Evolutionary conservation across 2,329 filamentous ascomycete genomes (phyloP).

Genomic region (Fusarium sp.): DNA sequence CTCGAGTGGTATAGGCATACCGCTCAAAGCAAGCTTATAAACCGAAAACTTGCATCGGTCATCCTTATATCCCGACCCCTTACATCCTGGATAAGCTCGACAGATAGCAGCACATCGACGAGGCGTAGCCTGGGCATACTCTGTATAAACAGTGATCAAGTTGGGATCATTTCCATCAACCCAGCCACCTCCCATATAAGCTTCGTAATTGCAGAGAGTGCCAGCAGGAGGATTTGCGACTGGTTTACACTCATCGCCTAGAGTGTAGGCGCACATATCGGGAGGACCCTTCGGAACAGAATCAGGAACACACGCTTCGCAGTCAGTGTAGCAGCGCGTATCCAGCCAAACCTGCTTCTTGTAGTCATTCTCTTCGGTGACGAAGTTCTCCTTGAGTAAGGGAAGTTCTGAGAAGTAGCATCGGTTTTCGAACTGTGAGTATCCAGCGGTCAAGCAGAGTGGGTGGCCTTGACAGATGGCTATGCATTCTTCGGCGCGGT

Average conservation of each 20-base stretch:
- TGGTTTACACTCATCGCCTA: not conserved
- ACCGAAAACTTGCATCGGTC: not conserved
- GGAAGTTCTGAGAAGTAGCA: not conserved
- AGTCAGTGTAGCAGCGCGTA: not conserved
- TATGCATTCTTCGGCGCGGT: not conserved
- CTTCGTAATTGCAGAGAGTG: not conserved
- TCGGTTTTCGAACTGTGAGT: not conserved
- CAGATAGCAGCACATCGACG: slow-evolving; percentile 14
- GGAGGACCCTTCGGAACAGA: not conserved
- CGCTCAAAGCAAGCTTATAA: not conserved
- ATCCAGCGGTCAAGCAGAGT: not conserved
- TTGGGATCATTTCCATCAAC: not conserved
- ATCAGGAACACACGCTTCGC: not conserved
- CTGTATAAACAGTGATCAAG: not conserved
- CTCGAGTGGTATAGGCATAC: not conserved
- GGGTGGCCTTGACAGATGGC: slow-evolving; percentile 2
- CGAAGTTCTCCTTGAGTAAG: not conserved
- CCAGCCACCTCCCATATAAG: not conserved
- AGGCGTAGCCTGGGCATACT: not conserved
- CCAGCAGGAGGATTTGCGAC: not conserved
- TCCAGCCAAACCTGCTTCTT: not conserved
- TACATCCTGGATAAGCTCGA: not conserved
- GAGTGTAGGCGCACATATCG: not conserved
- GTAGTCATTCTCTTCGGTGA: not conserved
- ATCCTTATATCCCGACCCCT: slow-evolving; percentile 12